phyloP scores from a whole-genome alignment of 257 asterid species.

The Solanum gandarillasii region DNA sequence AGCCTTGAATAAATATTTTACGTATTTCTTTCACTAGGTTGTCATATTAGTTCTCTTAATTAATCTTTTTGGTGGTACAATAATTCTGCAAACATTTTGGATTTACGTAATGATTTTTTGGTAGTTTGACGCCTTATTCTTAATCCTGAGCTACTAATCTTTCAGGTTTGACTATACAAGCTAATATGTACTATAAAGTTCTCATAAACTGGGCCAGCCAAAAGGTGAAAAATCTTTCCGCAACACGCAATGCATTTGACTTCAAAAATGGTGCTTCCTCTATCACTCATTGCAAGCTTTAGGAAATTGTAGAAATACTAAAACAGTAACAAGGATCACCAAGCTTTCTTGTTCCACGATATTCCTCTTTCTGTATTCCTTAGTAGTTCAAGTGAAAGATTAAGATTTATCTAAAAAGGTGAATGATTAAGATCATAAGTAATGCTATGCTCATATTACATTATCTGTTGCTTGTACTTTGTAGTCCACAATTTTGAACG shows the following conservation, averaged over 20 bases:
- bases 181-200: slow-evolving; percentile 69
- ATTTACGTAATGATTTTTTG: background rate
- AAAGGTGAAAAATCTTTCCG: slow-evolving; percentile 79
- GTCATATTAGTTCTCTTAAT: background rate
- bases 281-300: background rate
- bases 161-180: slow-evolving; percentile 88
- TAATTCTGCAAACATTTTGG: background rate
- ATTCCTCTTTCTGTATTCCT: background rate
- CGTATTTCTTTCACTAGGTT: background rate
- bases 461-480: slow-evolving; percentile 10
- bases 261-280: slow-evolving; percentile 59
- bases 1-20: background rate
- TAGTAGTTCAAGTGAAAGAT: background rate
- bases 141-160: background rate
- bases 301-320: background rate
- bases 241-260: slow-evolving; percentile 76
- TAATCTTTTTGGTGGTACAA: background rate
- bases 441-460: background rate
- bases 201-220: slow-evolving; percentile 95
- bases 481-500: slow-evolving; percentile 77
- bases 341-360: background rate
- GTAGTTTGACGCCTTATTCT: background rate
- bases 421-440: background rate
- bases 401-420: background rate
- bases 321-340: background rate